Percentiles rank a stretch among this genome's conserved stretches.
These are phyloP conservation scores for Poteriospumella lacustris DNA, from an alignment of 108 stramenopile species.

Conservation along the genomic window DNA sequence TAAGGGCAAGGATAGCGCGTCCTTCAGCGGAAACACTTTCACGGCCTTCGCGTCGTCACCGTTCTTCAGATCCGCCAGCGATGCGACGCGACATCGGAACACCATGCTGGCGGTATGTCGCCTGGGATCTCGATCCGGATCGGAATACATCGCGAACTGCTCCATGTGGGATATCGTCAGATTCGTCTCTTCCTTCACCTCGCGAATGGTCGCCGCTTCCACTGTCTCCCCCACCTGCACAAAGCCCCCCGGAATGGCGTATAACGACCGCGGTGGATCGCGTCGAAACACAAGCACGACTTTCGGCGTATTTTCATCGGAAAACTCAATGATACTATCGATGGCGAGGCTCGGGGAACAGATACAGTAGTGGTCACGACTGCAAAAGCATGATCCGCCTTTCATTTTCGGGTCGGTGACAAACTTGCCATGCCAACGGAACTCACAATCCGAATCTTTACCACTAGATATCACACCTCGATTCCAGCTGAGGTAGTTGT, in stretches of 20 bases:
- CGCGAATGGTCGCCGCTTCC: conserved; percentile 34
- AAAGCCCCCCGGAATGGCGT: conserved; percentile 37
- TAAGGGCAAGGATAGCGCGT: not conserved
- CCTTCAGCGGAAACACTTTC: not conserved
- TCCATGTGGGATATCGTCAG: conserved; percentile 35
- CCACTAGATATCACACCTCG: too few species aligned
- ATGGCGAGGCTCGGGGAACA: conserved; percentile 77
- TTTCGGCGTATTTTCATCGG: conserved; percentile 32
- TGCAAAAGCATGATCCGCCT: conserved; percentile 50
- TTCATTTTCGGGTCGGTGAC: too few species aligned
- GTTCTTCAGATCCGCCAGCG: not conserved
- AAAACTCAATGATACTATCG: conserved; percentile 64
- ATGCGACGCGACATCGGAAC: not conserved
- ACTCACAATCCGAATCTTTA: too few species aligned
- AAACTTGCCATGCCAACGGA: too few species aligned
- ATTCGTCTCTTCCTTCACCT: conserved; percentile 48
- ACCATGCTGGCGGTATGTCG: conserved; percentile 47
- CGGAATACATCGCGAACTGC: conserved; percentile 36
- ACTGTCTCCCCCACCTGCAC: conserved; percentile 46
- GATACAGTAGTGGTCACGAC: conserved; percentile 46
- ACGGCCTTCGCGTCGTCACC: conserved; percentile 24
- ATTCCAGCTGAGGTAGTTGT: too few species aligned
- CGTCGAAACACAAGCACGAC: not conserved
- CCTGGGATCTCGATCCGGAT: conserved; percentile 38
- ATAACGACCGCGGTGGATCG: not conserved